Evolutionary conservation across 2,329 filamentous ascomycete species (phyloP).

Genomic region (Phaeosphaeria sp.): DNA sequence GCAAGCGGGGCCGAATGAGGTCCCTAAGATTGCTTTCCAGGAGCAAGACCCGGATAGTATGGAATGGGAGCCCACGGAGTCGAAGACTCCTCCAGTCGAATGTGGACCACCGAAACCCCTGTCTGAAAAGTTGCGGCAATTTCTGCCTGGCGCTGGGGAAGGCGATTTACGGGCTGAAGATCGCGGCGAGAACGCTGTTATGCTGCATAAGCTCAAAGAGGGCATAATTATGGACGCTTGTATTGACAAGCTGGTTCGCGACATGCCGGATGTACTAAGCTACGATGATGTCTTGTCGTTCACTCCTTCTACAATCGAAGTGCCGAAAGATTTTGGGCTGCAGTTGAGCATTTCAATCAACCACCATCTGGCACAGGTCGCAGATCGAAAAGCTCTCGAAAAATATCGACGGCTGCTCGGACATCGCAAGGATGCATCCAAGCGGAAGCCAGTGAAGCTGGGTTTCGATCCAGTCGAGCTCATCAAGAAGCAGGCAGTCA

Average conservation of each 20-base stretch:
- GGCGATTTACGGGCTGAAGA: slow-evolving; percentile 30
- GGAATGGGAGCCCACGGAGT: slow-evolving; percentile 47
- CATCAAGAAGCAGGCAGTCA: slow-evolving; percentile 48
- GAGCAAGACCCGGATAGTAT: slow-evolving; percentile 45
- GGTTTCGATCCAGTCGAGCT: slow-evolving; percentile 49
- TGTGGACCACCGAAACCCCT: slow-evolving; percentile 39
- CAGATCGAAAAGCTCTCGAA: slow-evolving; percentile 45
- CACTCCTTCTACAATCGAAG: slow-evolving; percentile 48
- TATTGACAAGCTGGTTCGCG: slow-evolving; percentile 45
- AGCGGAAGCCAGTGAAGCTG: slow-evolving; percentile 40
- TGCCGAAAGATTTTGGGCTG: slow-evolving; percentile 46
- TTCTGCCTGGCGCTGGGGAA: slow-evolving; percentile 35
- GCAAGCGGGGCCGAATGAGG: slow-evolving; percentile 8
- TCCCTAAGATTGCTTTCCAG: slow-evolving; percentile 20
- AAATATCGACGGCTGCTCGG: slow-evolving; percentile 48
- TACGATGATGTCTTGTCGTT: slow-evolving; percentile 43
- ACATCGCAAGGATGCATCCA: slow-evolving; percentile 39
- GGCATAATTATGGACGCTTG: slow-evolving; percentile 46
- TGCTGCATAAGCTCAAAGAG: slow-evolving; percentile 45
- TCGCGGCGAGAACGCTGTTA: slow-evolving; percentile 33
- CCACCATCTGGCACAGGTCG: slow-evolving; percentile 47
- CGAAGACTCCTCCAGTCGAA: slow-evolving; percentile 32
- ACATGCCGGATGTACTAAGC: slow-evolving; percentile 43
- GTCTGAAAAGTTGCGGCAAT: slow-evolving; percentile 39
- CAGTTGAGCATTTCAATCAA: slow-evolving; percentile 49